Base-by-base conservation (phyloP, 768 basidiomycete species). In the Bullera alba region DNA sequence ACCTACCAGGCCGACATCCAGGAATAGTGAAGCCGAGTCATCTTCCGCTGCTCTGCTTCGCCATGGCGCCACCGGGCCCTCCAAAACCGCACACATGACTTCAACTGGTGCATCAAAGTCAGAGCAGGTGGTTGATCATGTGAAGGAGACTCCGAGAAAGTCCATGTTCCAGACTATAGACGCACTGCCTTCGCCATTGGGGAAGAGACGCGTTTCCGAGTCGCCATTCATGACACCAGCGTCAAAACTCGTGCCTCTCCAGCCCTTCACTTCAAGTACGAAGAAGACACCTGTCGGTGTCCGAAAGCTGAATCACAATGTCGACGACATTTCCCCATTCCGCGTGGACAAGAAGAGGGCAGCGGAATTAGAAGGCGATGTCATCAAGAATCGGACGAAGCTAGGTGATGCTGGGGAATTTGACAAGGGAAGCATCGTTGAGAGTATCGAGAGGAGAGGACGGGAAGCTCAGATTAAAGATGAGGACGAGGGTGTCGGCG, bases 401-500 rank as follows among this genome's bases (percentile, higher is more conserved):
- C 5, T 26, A 7, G 42, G 42, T 7, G 42, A 43, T 23, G 6
- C 28, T 12, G 34, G 37, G 52, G 42, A 32, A 3, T 34, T 46
- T 7, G 35, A 32, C 3, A 41, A 37, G 14, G 45, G 21, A 16
- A 22, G 21, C 48, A 32, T 26, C 14, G 30, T 29, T 46, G 25
- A 42, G 32, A 14, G 16, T 53, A 21, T 32, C 44, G 21, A 46
- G 26, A 21, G 7, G 38, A 32, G 42, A 30, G 38, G 25, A 15
- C 42, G 38, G 42, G 47, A 36, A 26, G 42, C 32, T 16, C 19
- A 17, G 14, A 21, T 53, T 14, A 19, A 25, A 34, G 53, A 57
- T 28, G 59, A 63, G 39, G 58, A 63, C 22, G 61, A 63, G 22
- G 65, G 56, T 8, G 37, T 63, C 5, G 65, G 65, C 4, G 62